Conservation (phyloP, 306 rosid species). For the Senna tora region DNA sequence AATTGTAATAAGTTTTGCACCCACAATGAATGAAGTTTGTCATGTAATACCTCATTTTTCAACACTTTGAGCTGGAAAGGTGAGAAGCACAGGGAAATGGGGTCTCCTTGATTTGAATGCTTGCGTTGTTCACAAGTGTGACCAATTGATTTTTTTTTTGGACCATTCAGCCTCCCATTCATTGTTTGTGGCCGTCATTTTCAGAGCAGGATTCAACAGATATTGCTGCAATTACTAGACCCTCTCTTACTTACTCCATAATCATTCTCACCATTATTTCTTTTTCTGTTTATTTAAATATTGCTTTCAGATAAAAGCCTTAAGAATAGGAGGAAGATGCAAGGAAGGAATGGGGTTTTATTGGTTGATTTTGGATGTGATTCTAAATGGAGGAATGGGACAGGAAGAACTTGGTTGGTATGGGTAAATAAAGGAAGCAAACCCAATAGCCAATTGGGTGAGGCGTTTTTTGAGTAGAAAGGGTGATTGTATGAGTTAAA, state of each 20-base stretch:
- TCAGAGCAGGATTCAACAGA: constrained; percentile 39
- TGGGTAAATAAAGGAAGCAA: too few species aligned
- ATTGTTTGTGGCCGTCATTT: constrained; percentile 40
- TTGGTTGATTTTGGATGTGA: constrained; percentile 20
- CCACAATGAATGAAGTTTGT: constrained; percentile 37
- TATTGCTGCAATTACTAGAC: constrained; percentile 26
- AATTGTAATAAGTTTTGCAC: neutral
- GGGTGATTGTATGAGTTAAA: neutral
- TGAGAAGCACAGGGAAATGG: constrained; percentile 12
- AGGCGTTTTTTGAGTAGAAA: neutral
- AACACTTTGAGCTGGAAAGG: constrained; percentile 49
- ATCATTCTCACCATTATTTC: constrained; percentile 9
- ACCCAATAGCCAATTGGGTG: neutral
- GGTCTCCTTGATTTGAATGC: constrained; percentile 34
- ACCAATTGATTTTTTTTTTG: constrained; percentile 43
- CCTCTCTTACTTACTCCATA: constrained; percentile 29
- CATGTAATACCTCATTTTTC: constrained; percentile 30
- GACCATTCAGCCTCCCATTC: constrained; percentile 33
- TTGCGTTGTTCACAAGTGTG: constrained; percentile 50
- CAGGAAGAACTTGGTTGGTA: neutral
- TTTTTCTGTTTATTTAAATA: neutral
- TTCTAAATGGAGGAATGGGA: constrained; percentile 9
- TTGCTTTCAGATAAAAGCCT: neutral
- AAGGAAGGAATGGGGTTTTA: neutral
- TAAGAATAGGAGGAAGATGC: neutral